These are phyloP conservation scores for Iris pallida DNA, from an alignment of 116 monocot genomes.

Conservation along the genomic window DNA sequence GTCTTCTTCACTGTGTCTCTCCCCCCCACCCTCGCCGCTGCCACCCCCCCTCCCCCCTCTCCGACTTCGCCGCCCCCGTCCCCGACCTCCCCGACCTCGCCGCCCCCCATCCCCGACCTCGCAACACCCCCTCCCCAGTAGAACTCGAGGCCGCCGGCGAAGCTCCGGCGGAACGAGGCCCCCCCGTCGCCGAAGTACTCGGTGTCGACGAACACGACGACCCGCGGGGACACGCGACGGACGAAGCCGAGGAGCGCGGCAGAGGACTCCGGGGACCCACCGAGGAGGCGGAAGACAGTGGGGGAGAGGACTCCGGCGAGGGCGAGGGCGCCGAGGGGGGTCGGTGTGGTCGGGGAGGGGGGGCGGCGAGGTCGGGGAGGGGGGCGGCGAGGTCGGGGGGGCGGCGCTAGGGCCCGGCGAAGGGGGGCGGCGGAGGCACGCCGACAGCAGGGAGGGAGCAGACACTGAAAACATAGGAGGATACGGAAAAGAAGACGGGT, in stretches of 20 bases:
- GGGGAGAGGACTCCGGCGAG: slow-evolving; percentile 59
- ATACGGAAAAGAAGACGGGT: too few relatives aligned
- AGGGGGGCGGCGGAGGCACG: too few relatives aligned
- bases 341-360: too few relatives aligned
- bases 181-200: slow-evolving; percentile 38
- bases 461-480: too few relatives aligned
- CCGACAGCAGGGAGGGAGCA: too few relatives aligned
- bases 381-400: too few relatives aligned
- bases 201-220: slow-evolving; percentile 56
- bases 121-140: slow-evolving; percentile 51
- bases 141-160: slow-evolving; percentile 50
- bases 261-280: slow-evolving; percentile 24
- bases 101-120: too few relatives aligned
- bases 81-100: too few relatives aligned
- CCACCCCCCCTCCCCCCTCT: slow-evolving; percentile 31
- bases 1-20: too few relatives aligned
- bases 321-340: slow-evolving; percentile 28
- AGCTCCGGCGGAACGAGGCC: slow-evolving; percentile 53
- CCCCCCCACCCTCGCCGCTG: slow-evolving; percentile 58
- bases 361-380: too few relatives aligned
- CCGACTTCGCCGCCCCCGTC: slow-evolving; percentile 29
- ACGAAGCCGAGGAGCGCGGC: slow-evolving; percentile 54
- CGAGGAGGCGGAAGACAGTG: slow-evolving; percentile 37
- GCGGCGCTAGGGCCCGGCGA: too few relatives aligned
- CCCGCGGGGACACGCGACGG: slow-evolving; percentile 32